A percentile compares a stretch with the other conserved stretches of the same genome.
Evolutionary conservation across 2,329 filamentous ascomycete species (phyloP).

Genomic region (Phyllosticta capitalensis): DNA sequence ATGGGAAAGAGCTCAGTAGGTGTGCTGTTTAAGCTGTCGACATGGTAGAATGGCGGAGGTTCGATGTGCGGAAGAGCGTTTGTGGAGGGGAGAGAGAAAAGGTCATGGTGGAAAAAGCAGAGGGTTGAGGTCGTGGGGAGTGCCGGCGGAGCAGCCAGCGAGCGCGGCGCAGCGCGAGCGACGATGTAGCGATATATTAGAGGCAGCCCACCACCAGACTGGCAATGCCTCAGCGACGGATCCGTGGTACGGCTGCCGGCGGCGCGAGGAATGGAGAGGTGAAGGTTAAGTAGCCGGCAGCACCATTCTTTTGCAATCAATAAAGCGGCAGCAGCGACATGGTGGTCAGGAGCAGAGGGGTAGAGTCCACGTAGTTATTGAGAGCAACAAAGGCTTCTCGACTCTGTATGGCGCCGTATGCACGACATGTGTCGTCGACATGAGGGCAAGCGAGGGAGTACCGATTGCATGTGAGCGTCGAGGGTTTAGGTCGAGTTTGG

Average conservation of each 20-base stretch:
- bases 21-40: background rate
- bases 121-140: background rate
- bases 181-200: background rate
- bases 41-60: background rate
- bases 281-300: background rate
- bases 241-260: slow-evolving; percentile 10
- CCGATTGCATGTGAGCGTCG: background rate
- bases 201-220: background rate
- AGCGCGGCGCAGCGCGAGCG: background rate
- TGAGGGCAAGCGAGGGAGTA: background rate
- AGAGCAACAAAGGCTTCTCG: background rate
- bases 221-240: background rate
- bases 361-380: background rate
- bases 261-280: slow-evolving; percentile 6
- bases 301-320: background rate
- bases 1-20: background rate
- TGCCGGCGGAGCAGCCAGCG: background rate
- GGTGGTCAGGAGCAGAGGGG: background rate
- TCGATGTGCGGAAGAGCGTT: background rate
- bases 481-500: too few species aligned
- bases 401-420: background rate
- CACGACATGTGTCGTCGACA: too few species aligned
- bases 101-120: background rate
- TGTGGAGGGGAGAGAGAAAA: background rate
- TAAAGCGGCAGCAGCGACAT: too few species aligned